These are phyloP conservation scores for Chalciporus piperatus DNA, from an alignment of 768 basidiomycete genomes.

Conservation along the genomic window DNA sequence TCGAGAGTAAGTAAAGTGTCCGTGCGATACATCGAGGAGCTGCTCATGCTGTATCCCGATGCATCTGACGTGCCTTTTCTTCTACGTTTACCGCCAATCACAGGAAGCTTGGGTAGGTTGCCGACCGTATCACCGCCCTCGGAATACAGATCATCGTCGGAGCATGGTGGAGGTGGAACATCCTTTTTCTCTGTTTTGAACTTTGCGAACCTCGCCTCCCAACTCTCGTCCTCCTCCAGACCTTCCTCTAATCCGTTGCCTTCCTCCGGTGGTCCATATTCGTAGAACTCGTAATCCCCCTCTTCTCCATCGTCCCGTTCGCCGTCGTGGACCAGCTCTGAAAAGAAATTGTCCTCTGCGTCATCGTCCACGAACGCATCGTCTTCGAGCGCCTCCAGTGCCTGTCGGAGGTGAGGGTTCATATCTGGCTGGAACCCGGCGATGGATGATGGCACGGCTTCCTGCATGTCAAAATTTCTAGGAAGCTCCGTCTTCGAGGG, in stretches of 20 bases:
- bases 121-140: slow-evolving; percentile 84
- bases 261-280: slow-evolving; percentile 35
- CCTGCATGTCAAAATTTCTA: slow-evolving; percentile 69
- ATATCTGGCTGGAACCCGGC: slow-evolving; percentile 92
- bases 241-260: slow-evolving; percentile 25
- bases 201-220: slow-evolving; percentile 78
- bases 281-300: slow-evolving; percentile 64
- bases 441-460: slow-evolving; percentile 78
- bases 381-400: slow-evolving; percentile 91
- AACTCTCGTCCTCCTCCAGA: slow-evolving; percentile 39
- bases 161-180: slow-evolving; percentile 31
- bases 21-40: slow-evolving; percentile 92
- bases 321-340: slow-evolving; percentile 66
- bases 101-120: slow-evolving; percentile 69
- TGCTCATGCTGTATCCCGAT: slow-evolving; percentile 96
- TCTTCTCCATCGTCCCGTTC: slow-evolving; percentile 63
- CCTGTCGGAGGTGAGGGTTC: slow-evolving; percentile 93
- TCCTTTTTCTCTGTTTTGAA: slow-evolving; percentile 61
- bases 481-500: slow-evolving; percentile 76
- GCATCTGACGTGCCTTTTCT: slow-evolving; percentile 78
- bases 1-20: slow-evolving; percentile 86
- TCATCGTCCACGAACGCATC: slow-evolving; percentile 87
- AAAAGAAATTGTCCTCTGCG: slow-evolving; percentile 74
- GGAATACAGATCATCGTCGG: slow-evolving; percentile 52
- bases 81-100: slow-evolving; percentile 73